Evolutionary conservation across 176 grass and related monocot species (phyloP), one percentile per base, ranked within the genome.

Genomic region (Zea luxurians): DNA sequence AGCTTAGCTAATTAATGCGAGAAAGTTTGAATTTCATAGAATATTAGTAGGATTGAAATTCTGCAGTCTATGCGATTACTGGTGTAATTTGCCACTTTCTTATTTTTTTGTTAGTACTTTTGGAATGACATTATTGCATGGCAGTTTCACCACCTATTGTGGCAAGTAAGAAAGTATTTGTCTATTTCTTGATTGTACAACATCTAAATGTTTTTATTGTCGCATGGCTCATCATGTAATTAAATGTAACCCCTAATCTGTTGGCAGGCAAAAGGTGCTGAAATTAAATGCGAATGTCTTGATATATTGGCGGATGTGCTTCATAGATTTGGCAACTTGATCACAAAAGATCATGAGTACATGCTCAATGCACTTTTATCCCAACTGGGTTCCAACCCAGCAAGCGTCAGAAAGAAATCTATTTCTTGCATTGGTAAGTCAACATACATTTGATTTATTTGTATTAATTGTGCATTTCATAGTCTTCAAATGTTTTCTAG

Each of bases 231-330:
- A 27, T 44, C 27, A 10, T 82, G 34, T 36, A 50, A 8, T 35
- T 47, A 15, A 77, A 43, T 43, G 35, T 64, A 15, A 18, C n/a
- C 37, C 41, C 81, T 64, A 17, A 62, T 79, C 73, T 61, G 6
- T 93, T 86, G 57, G 65, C 87, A 99, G 96, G 96, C 82, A 13
- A 99, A 91, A 83, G 80, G 86, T 86, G 89, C 88, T 84, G 96
- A 99, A 68, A 92, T 90, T 75, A 99, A 99, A 74, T 99, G 96
- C 4, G 92, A 99, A 64, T 99, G 85, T 17, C 89, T 99, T 84
- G 96, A 99, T 77, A 95, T 95, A 95, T 85, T 99, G 72, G 88
- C 88, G 65, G 92, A 99, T 75, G 82, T 90, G 41, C 92, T 99
- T 75, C 83, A 99, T 76, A 92, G 81, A 90, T 99, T 95, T 83